These are phyloP conservation scores for Alectoria sarmentosa DNA, from an alignment of 495 filamentous ascomycete species.

Conservation along the genomic window DNA sequence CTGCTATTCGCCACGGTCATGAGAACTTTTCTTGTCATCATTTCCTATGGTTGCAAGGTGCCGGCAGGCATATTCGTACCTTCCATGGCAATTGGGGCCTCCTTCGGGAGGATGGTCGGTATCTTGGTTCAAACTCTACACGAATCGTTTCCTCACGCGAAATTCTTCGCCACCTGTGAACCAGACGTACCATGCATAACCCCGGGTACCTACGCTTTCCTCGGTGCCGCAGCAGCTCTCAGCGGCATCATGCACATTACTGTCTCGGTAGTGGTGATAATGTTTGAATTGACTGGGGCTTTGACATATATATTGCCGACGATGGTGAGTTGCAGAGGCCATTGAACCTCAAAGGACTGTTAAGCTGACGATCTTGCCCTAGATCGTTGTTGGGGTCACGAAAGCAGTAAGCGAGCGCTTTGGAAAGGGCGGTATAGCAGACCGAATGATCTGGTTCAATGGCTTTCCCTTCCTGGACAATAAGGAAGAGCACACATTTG, in stretches of 20 bases:
- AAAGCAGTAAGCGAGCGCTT: conserved; percentile 90
- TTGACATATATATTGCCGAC: conserved; percentile 94
- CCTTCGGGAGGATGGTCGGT: conserved; percentile 88
- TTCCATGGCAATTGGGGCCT: conserved; percentile 94
- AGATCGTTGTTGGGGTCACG: conserved; percentile 93
- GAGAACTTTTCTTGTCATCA: conserved; percentile 80
- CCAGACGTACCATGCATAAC: conserved; percentile 96
- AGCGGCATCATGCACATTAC: conserved; percentile 98
- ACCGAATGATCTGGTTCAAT: conserved; percentile 99
- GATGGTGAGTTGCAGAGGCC: conserved; percentile 50
- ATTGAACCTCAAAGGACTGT: background rate
- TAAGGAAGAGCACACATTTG: conserved; percentile 97
- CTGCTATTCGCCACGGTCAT: conserved; percentile 74
- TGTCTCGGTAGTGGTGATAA: conserved; percentile 93
- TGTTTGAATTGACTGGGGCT: conserved; percentile 95
- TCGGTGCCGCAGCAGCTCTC: conserved; percentile 90
- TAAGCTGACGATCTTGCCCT: conserved; percentile 15
- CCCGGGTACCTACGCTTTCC: conserved; percentile 90
- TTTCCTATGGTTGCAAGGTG: conserved; percentile 97
- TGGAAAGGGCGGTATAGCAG: conserved; percentile 92
- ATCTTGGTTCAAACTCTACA: conserved; percentile 89
- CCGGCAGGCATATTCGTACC: conserved; percentile 96
- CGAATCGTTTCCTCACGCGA: conserved; percentile 69
- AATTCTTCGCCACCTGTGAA: conserved; percentile 80
- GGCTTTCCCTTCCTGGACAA: conserved; percentile 97